Base-by-base conservation (phyloP, 129 eudicot genomes). In the Flaveria ramosissima region DNA sequence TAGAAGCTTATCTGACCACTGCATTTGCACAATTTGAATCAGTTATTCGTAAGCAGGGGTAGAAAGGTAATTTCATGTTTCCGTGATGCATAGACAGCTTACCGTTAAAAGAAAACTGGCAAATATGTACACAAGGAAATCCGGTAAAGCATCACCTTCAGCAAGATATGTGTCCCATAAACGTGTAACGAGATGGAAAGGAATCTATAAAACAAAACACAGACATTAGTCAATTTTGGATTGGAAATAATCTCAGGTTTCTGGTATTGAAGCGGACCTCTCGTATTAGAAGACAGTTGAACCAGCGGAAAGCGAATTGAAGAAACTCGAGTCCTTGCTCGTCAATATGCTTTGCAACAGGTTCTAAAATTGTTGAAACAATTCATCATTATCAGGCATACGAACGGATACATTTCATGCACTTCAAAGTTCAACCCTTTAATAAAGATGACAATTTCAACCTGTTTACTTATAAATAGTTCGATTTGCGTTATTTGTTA, bases 91-190 rank as follows among this genome's bases (percentile, higher is more conserved):
- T 26, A 11, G 0, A 42, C 15, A 27, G 57, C 90, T 87, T 89
- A 95, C 99, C 75, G 92, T 89, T 70, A 95, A 55, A 71, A 95
- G 96, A 76, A 95, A 89, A 74, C 99, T 95, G 86, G 97, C 96
- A 74, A 81, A 86, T 83, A 91, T 91, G 80, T 95, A 95, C 81
- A 95, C 97, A 15, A 91, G 96, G 80, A 95, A 95, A 71, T 91
- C 90, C 2, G 99, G 99, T 79, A 91, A 79, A 42, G 97, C 96
- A 77, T 95, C 97, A 36, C 99, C 99, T 89, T 91, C 99, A 17
- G 99, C 97, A 75, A 95, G 97, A 84, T 94, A 94, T 14, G 99
- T 95, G 87, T 95, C 97, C 99, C 97, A 95, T 85, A 94, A 88
- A n/a, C 99, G 92, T 57, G 89, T 91, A 55, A 95, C 96, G 17